Base-by-base conservation (phyloP, 2,329 filamentous ascomycete genomes). In the Stemphylium beticola region DNA sequence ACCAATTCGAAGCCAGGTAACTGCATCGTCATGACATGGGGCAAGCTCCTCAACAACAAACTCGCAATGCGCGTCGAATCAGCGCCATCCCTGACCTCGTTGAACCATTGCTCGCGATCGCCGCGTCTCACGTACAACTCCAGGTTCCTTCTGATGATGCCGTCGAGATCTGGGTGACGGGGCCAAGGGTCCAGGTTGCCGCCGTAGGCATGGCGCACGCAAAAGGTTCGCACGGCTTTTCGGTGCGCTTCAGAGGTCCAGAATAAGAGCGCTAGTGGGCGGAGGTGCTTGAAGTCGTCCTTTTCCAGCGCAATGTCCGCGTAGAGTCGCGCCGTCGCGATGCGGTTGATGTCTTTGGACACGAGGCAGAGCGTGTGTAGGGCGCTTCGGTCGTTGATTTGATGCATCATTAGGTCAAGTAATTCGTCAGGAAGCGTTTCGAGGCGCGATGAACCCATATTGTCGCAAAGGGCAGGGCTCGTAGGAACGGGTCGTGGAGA, bases 1-100 rank as follows among this genome's bases (percentile, higher is more conserved):
- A 63, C 58, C 33, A 63, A 22, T 12, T 50, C 46, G 44, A 61
- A 63, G 18, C 61, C 61, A 32, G 60, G 58, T 47, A 63, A 60
- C 43, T 46, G 45, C 56, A 63, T 63, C 33, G 37, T 46, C 39
- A 18, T 20, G 18, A 61, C 49, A 20, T 40, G 15, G 33, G 50
- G 47, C 46, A 61, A 45, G 34, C 58, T 57, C 44, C 61, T 60
- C 14, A 61, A 15, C 37, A 63, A 47, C 36, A 63, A 17, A 40
- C 50, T 49, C n/a, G 58, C 58, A 39, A 63, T 51, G 7, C 41
- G 10, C 43, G 60, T 49, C 37, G 51, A 42, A 59, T 61, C 56
- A n/a, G 31, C 38, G 6, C 58, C 61, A 18, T 60, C 51, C 14
- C 49, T 52, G 10, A 63, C 56, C 20, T 48, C 29, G 12, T 34